Percentiles rank a stretch among this genome's conserved stretches.
Conservation (phyloP, 176 grass and related monocot genomes). For the Oryza brachyantha region DNA sequence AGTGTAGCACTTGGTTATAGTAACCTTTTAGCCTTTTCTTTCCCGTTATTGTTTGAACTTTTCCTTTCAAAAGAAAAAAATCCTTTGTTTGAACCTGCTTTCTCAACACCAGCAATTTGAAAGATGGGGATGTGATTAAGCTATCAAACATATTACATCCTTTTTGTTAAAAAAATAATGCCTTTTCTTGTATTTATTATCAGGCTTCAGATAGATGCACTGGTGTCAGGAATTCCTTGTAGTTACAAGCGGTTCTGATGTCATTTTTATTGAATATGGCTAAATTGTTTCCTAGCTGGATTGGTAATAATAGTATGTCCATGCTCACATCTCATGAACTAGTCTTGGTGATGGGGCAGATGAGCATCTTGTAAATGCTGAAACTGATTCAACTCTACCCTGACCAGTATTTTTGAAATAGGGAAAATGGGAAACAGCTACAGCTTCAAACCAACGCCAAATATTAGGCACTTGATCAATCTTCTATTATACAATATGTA, state of each 20-base stretch:
- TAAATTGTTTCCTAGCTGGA: neutral
- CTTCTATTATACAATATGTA: neutral
- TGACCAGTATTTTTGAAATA: neutral
- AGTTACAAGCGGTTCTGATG: neutral
- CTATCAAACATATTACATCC: neutral
- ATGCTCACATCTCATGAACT: constrained; percentile 11
- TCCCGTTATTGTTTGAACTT: neutral
- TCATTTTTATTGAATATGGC: neutral
- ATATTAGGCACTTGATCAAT: neutral
- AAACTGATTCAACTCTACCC: neutral
- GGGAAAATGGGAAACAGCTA: neutral
- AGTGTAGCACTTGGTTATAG: neutral
- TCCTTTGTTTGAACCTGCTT: too few species aligned
- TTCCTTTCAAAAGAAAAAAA: too few species aligned
- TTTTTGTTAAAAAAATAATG: neutral
- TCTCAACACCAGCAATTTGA: neutral
- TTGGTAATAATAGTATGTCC: neutral
- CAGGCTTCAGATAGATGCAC: neutral
- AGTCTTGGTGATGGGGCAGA: neutral
- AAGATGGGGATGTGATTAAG: neutral
- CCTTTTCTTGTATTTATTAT: neutral
- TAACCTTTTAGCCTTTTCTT: neutral
- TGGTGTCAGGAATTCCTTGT: neutral
- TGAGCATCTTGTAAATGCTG: neutral
- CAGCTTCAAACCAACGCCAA: neutral